These are phyloP conservation scores for Bretschneidera sinensis DNA, from an alignment of 345 rosid species.

Conservation along the genomic window DNA sequence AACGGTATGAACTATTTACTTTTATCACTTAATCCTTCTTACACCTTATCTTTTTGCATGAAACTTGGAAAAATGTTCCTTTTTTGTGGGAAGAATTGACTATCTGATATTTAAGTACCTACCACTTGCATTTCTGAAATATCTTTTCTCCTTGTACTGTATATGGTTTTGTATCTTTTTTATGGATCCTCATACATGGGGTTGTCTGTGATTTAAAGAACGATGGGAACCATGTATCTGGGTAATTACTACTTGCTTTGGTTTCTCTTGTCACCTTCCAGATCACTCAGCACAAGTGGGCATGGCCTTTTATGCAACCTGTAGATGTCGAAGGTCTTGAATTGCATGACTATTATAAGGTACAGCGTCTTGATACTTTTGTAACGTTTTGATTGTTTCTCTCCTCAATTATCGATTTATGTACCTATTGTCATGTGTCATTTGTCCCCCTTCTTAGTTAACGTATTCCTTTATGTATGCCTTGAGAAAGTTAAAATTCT, in stretches of 20 bases:
- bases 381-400: not conserved
- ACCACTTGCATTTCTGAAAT: not conserved
- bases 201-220: constrained; percentile 3
- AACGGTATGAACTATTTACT: too few relatives aligned
- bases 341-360: constrained; percentile 72
- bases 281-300: constrained; percentile 76
- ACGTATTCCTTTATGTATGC: too few relatives aligned
- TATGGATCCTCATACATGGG: constrained; percentile 2
- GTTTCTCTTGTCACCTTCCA: constrained; percentile 20
- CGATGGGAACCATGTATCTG: not conserved
- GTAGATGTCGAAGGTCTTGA: constrained; percentile 74
- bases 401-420: not conserved
- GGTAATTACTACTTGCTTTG: not conserved
- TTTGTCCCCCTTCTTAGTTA: not conserved
- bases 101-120: not conserved
- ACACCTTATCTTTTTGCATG: too few relatives aligned
- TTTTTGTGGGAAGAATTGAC: not conserved
- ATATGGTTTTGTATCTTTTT: not conserved
- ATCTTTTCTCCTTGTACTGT: not conserved
- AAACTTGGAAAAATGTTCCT: too few relatives aligned
- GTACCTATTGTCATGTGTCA: too few relatives aligned
- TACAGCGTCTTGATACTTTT: constrained; percentile 13
- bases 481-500: too few relatives aligned
- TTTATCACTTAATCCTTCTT: too few relatives aligned
- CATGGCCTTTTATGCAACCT: constrained; percentile 68